Evolutionary conservation across 2,329 filamentous ascomycete genomes (phyloP).

Genomic region (Myotisia sp.): DNA sequence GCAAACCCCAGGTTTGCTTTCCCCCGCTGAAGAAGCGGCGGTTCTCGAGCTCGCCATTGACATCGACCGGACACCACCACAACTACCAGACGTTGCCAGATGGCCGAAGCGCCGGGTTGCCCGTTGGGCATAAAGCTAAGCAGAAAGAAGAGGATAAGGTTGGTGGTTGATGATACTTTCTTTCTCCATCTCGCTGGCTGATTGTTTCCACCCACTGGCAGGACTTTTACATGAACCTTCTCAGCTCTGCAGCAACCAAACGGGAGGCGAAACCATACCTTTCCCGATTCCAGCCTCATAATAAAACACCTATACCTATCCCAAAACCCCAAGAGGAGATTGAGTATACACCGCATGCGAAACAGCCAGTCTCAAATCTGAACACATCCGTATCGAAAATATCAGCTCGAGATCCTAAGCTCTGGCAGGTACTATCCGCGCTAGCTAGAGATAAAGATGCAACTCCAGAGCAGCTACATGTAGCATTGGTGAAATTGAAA

Average conservation of each 20-base stretch:
- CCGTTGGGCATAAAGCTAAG: conserved; percentile 26
- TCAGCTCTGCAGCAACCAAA: conserved; percentile 81
- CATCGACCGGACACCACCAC: background rate
- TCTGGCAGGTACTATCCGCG: conserved; percentile 11
- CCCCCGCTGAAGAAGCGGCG: conserved; percentile 9
- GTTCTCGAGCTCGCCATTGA: conserved; percentile 8
- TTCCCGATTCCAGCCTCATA: conserved; percentile 55
- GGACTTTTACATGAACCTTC: conserved; percentile 75
- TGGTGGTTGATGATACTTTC: conserved; percentile 6
- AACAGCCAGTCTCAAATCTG: background rate
- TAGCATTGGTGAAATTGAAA: conserved; percentile 75
- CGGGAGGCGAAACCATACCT: conserved; percentile 86
- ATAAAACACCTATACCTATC: conserved; percentile 22
- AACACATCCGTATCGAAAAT: background rate
- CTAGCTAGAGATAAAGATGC: conserved; percentile 22
- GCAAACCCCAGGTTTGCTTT: conserved; percentile 3
- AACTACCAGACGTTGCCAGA: background rate
- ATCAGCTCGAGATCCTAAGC: background rate
- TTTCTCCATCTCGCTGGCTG: background rate
- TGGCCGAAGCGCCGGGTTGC: background rate
- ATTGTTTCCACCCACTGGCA: too few species aligned
- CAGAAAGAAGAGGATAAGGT: conserved; percentile 33
- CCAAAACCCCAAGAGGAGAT: conserved; percentile 18
- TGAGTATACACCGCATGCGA: background rate
- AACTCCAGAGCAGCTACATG: conserved; percentile 44